Percentiles rank a stretch among this genome's conserved stretches.
These are phyloP conservation scores for Eremothecium gossypii DNA, from an alignment of 1,139 yeast genomes.

Conservation along the genomic window DNA sequence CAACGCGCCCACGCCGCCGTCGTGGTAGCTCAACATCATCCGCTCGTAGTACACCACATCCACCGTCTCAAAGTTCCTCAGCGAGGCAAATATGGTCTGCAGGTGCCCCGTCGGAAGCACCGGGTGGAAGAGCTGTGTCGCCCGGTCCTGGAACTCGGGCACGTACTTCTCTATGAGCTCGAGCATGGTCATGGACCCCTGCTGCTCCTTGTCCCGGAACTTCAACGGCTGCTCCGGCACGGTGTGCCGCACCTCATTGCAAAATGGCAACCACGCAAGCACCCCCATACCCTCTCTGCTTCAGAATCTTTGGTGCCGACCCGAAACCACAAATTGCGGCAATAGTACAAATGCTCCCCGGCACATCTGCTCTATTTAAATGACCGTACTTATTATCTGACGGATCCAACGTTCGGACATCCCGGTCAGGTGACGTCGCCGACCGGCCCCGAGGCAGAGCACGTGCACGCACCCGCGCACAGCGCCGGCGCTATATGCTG, in stretches of 20 bases:
- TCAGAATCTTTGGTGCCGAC: not conserved
- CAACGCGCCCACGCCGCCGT: constrained; percentile 49
- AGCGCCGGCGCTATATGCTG: too few relatives aligned
- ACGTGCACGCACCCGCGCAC: too few relatives aligned
- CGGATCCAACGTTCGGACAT: too few relatives aligned
- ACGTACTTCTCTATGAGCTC: constrained; percentile 30
- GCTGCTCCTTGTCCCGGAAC: constrained; percentile 5
- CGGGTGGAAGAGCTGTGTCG: constrained; percentile 46
- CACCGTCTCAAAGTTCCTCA: constrained; percentile 32
- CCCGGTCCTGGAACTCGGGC: constrained; percentile 35
- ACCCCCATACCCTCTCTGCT: not conserved
- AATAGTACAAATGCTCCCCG: too few relatives aligned
- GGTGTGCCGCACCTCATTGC: constrained; percentile 8
- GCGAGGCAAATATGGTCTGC: constrained; percentile 52
- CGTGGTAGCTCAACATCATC: constrained; percentile 39
- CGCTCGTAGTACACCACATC: constrained; percentile 46
- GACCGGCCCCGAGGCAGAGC: too few relatives aligned
- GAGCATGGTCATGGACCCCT: constrained; percentile 9
- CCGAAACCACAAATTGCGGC: too few relatives aligned
- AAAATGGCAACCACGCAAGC: constrained; percentile 4
- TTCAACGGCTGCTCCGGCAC: constrained; percentile 8
- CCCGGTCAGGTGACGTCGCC: too few relatives aligned
- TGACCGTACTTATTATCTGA: not conserved
- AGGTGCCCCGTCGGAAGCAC: constrained; percentile 54
- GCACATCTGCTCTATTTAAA: not conserved